Evolutionary conservation across 495 filamentous ascomycete genomes (phyloP).

Genomic region (Trichoderma orchidacearum): DNA sequence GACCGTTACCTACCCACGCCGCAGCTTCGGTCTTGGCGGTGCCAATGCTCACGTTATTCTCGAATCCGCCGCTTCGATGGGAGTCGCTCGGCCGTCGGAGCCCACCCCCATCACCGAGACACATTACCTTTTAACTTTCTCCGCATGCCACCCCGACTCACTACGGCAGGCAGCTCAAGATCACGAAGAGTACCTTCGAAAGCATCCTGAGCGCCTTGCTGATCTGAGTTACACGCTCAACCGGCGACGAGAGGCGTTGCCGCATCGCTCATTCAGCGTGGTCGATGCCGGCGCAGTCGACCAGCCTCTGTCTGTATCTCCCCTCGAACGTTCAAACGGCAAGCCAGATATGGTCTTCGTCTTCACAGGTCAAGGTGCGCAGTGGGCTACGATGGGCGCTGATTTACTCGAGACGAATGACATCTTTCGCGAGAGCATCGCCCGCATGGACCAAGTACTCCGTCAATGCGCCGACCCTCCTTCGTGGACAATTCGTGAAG

Average conservation of each 20-base stretch:
- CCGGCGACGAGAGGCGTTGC: neutral
- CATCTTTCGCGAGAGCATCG: neutral
- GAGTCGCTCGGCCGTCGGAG: neutral
- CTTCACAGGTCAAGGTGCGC: constrained; percentile 10
- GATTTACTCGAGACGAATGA: neutral
- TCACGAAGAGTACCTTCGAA: neutral
- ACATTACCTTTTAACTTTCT: too few species aligned
- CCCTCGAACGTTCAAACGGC: neutral
- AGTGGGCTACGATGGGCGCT: constrained; percentile 7
- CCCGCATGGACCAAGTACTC: neutral
- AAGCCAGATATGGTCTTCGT: neutral
- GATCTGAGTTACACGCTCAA: neutral
- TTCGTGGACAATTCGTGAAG: neutral
- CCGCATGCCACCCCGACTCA: too few species aligned
- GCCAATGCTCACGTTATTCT: constrained; percentile 35
- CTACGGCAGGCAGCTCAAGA: neutral
- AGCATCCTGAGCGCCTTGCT: neutral
- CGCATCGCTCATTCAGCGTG: neutral
- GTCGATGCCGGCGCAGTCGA: constrained; percentile 1
- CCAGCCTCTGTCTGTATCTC: neutral
- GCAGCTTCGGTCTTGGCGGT: constrained; percentile 39
- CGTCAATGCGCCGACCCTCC: neutral
- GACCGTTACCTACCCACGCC: too few species aligned
- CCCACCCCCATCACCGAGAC: neutral
- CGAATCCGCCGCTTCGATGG: constrained; percentile 12